These are phyloP conservation scores for Chenopodium suecicum DNA, from an alignment of 148 eudicot species.

Conservation along the genomic window DNA sequence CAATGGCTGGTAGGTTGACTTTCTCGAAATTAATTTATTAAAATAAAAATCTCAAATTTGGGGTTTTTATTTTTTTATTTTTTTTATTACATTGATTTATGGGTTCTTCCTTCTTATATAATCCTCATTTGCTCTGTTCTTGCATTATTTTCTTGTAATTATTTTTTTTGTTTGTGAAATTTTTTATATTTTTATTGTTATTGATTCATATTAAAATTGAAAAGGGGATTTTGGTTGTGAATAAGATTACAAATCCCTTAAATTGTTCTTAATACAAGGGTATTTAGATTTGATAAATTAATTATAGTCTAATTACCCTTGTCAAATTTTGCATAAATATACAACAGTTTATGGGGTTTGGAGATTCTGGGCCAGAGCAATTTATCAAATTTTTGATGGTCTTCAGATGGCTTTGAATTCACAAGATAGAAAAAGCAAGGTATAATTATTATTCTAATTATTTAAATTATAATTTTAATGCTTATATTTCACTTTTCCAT, in stretches of 20 bases:
- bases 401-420: constrained; percentile 33
- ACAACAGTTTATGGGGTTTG: constrained; percentile 35
- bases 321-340: constrained; percentile 1
- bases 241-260: constrained; percentile 1
- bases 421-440: constrained; percentile 41
- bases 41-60: neutral
- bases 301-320: neutral
- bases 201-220: neutral
- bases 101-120: neutral
- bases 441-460: constrained; percentile 7
- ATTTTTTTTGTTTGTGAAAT: neutral
- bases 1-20: constrained; percentile 36
- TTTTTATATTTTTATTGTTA: too few species aligned
- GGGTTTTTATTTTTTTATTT: neutral
- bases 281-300: neutral
- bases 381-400: constrained; percentile 30
- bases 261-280: constrained; percentile 3
- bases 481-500: neutral
- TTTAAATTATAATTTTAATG: too few species aligned
- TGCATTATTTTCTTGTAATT: neutral
- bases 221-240: neutral
- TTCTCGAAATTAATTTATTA: constrained; percentile 2
- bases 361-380: constrained; percentile 31
- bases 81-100: constrained; percentile 21
- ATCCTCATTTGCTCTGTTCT: neutral